phyloP scores from a whole-genome alignment of 805 yeast species.

The Wickerhamiella qilinensis region DNA sequence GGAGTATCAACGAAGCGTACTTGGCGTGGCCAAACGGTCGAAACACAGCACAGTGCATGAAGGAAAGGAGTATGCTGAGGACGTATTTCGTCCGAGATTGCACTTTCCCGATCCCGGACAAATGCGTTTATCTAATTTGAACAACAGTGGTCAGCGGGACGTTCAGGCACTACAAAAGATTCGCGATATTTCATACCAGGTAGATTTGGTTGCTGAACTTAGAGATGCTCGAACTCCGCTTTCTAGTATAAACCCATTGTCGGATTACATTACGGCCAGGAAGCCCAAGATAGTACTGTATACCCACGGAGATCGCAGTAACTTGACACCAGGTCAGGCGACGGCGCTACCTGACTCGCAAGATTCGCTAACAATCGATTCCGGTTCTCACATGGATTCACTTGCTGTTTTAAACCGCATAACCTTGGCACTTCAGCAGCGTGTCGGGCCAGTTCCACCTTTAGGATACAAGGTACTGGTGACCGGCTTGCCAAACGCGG shows the following conservation, averaged over 20 bases:
- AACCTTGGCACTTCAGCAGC: slow-evolving; percentile 24
- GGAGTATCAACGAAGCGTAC: too few species aligned
- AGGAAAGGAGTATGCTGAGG: too few species aligned
- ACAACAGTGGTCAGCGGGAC: slow-evolving; percentile 17
- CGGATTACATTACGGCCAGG: slow-evolving; percentile 46
- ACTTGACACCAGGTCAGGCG: slow-evolving; percentile 27
- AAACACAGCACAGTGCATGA: too few species aligned
- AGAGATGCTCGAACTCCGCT: slow-evolving; percentile 85
- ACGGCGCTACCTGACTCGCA: slow-evolving; percentile 32
- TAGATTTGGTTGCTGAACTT: slow-evolving; percentile 69
- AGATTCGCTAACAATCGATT: slow-evolving; percentile 42
- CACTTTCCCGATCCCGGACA: too few species aligned
- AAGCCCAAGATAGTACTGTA: slow-evolving; percentile 50
- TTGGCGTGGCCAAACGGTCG: too few species aligned
- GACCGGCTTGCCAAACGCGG: slow-evolving; percentile 96
- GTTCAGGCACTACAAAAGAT: slow-evolving; percentile 43
- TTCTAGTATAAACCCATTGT: slow-evolving; percentile 62
- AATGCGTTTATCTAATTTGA: too few species aligned
- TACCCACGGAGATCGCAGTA: slow-evolving; percentile 55
- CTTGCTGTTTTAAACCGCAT: slow-evolving; percentile 34
- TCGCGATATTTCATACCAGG: slow-evolving; percentile 54
- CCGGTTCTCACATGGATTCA: slow-evolving; percentile 36
- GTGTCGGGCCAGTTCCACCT: slow-evolving; percentile 58
- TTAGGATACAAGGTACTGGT: slow-evolving; percentile 62
- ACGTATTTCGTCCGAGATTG: too few species aligned